phyloP scores from a whole-genome alignment of 176 grass and related monocot species.

The Lolium perenne region DNA sequence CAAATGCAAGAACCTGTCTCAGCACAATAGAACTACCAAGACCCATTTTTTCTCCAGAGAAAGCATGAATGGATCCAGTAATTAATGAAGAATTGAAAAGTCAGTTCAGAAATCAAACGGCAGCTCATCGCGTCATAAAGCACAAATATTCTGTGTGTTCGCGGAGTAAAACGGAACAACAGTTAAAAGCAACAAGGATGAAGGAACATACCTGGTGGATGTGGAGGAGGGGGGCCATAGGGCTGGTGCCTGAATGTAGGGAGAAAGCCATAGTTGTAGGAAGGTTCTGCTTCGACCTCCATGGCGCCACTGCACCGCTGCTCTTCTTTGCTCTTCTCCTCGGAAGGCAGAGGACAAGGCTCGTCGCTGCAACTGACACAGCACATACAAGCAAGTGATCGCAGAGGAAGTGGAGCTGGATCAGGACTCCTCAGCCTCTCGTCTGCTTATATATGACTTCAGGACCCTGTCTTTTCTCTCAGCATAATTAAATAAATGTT shows the following conservation, averaged over 20 bases:
- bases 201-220: conserved; percentile 39
- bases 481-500: neutral
- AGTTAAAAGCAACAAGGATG: neutral
- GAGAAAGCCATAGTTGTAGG: conserved; percentile 47
- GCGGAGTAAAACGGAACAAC: neutral
- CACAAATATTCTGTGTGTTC: neutral
- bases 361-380: conserved; percentile 29
- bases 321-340: conserved; percentile 7
- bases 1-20: conserved; percentile 21
- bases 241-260: conserved; percentile 46
- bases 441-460: conserved; percentile 39
- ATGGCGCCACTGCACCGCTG: conserved; percentile 32
- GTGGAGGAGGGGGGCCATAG: conserved; percentile 29
- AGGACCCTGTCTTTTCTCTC: neutral
- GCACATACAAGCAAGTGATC: conserved; percentile 39
- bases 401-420: conserved; percentile 39
- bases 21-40: neutral
- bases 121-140: neutral
- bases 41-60: neutral
- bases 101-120: neutral
- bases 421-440: conserved; percentile 24
- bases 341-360: neutral
- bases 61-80: neutral
- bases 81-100: neutral
- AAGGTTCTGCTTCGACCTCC: conserved; percentile 52